Base-by-base conservation (phyloP, 179 eudicot genomes). In the Silene noctiflora region DNA sequence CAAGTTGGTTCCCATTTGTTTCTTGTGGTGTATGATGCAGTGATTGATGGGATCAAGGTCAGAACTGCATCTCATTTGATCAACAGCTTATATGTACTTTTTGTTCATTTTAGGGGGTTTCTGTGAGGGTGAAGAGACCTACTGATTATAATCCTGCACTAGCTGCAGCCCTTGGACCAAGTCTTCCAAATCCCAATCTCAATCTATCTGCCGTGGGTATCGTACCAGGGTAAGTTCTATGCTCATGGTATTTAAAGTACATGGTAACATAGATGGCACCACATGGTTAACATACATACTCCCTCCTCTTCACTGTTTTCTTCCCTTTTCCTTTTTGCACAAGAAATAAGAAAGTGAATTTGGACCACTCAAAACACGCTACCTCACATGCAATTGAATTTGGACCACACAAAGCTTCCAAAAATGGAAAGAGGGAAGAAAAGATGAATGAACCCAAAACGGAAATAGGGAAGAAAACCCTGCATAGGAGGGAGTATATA, bases 111-210 rank as follows among this genome's bases (percentile, higher is more conserved):
- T 80, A 92, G 97, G 97, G 97, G 21, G 93, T 88, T 69, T 84
- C 93, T 79, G 97, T 92, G 46, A 84, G 91, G 74, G 93, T 92
- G 74, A 84, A 90, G 84, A 84, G 97, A 72, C 97, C 97, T 73
- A 90, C 93, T 3, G 97, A 92, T 84, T 87, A 95, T 81, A 93
- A 95, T 76, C 95, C 96, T 51, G 87, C 97, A 4, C 86, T 90
- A 67, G 97, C 97, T 64, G 95, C 95, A 44, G 85, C 89, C 46
- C 95, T 92, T 71, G 97, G 97, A 75, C 97, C 97, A 66, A 89
- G 95, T 81, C 91, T 90, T 69, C 93, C 97, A 51, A 89, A 80
- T 75, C 93, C 95, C 74, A 80, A 90, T 77, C 86, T 92, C 69
- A 92, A 92, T 73, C 82, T 92, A 71, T 88, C 95, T 77, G 95